Percentiles rank a stretch among this genome's conserved stretches.
Conservation (phyloP, 805 yeast species). For the Candida krabiensis region DNA sequence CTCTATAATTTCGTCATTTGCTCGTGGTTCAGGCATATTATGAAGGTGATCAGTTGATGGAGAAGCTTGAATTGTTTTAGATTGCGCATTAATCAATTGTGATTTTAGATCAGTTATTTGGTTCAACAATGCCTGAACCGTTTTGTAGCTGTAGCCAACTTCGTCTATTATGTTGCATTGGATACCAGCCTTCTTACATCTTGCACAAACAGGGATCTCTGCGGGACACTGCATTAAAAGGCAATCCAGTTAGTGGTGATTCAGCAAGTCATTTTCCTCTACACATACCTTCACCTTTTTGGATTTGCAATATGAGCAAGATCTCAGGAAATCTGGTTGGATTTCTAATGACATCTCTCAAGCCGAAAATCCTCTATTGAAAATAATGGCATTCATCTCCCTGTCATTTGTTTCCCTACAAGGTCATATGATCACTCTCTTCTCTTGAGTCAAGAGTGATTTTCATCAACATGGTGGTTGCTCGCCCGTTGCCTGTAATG, state of each 20-base stretch:
- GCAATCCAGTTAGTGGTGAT: neutral
- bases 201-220: conserved; percentile 21
- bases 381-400: too few species aligned
- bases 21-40: neutral
- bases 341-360: conserved; percentile 1
- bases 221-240: conserved; percentile 20
- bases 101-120: conserved; percentile 17
- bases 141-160: conserved; percentile 23
- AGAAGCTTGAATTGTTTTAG: conserved; percentile 2
- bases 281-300: conserved; percentile 25
- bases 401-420: too few species aligned
- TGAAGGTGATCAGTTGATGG: conserved; percentile 1
- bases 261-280: neutral
- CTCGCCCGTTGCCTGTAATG: too few species aligned
- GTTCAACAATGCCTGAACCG: conserved; percentile 16
- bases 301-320: conserved; percentile 23
- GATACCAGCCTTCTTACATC: conserved; percentile 18
- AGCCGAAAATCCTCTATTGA: too few species aligned
- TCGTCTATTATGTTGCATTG: conserved; percentile 23
- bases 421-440: too few species aligned
- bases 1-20: conserved; percentile 20
- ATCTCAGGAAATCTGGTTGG: conserved; percentile 19
- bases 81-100: conserved; percentile 5
- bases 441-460: too few species aligned
- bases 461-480: too few species aligned